phyloP scores from a whole-genome alignment of 2,329 filamentous ascomycete species.

The Pochonia chlamydosporia region DNA sequence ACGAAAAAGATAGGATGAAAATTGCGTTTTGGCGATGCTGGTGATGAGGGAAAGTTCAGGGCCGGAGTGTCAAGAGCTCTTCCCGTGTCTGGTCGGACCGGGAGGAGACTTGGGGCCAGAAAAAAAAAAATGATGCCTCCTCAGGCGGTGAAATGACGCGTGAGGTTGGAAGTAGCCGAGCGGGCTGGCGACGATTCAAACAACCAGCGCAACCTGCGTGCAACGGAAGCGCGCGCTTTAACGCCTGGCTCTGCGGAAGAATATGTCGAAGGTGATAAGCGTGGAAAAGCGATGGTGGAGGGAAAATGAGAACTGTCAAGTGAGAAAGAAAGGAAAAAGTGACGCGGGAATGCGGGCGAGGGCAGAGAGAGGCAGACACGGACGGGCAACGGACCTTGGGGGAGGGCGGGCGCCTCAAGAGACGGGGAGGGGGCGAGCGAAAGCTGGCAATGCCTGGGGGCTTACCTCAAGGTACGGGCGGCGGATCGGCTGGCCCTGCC shows the following conservation, averaged over 20 bases:
- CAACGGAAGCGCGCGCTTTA: background rate
- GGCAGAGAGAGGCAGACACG: slow-evolving; percentile 8
- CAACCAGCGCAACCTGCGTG: background rate
- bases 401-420: slow-evolving; percentile 5
- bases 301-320: slow-evolving; percentile 1
- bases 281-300: slow-evolving; percentile 2
- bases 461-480: slow-evolving; percentile 9
- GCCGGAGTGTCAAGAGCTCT: slow-evolving; percentile 5
- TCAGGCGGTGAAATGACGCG: slow-evolving; percentile 7
- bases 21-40: slow-evolving; percentile 4
- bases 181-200: slow-evolving; percentile 1
- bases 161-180: slow-evolving; percentile 1
- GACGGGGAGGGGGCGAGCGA: slow-evolving; percentile 4
- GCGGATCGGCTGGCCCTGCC: slow-evolving; percentile 9
- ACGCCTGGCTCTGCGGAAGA: background rate
- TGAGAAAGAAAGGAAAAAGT: background rate
- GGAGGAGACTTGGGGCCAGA: background rate
- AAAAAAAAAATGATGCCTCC: slow-evolving; percentile 3
- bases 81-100: slow-evolving; percentile 6
- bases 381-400: slow-evolving; percentile 9
- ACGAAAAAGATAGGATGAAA: slow-evolving; percentile 3
- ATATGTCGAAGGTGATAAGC: background rate
- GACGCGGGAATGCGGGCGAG: slow-evolving; percentile 6
- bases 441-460: background rate
- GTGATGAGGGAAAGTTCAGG: slow-evolving; percentile 3